Evolutionary conservation across 2,329 filamentous ascomycete species (phyloP).

Genomic region (Aspergillus sp.): DNA sequence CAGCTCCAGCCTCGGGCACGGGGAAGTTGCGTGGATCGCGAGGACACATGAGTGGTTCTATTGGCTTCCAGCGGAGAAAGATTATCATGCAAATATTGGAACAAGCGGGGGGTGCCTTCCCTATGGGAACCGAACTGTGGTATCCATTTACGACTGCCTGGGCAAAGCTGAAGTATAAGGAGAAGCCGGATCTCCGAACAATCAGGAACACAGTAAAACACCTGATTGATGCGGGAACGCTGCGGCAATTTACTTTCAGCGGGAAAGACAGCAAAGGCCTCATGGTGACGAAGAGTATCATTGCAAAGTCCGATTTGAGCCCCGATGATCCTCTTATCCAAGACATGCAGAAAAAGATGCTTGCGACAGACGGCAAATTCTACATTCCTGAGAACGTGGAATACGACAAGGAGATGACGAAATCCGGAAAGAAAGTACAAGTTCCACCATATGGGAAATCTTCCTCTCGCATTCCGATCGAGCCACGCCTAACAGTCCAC

Average conservation of each 20-base stretch:
- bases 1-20: constrained; percentile 5
- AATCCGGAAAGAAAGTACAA: constrained; percentile 8
- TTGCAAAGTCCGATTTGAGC: constrained; percentile 47
- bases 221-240: constrained; percentile 49
- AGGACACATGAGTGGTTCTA: constrained; percentile 39
- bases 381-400: constrained; percentile 46
- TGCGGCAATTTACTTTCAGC: constrained; percentile 53
- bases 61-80: constrained; percentile 45
- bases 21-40: constrained; percentile 1
- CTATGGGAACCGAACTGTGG: constrained; percentile 54
- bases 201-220: constrained; percentile 50
- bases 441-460: not conserved
- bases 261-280: constrained; percentile 48
- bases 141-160: constrained; percentile 54
- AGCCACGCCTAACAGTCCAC: constrained; percentile 32
- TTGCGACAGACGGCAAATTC: constrained; percentile 40
- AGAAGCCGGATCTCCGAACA: constrained; percentile 52
- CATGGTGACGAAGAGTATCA: constrained; percentile 49
- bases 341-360: constrained; percentile 50
- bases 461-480: constrained; percentile 27
- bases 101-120: constrained; percentile 54
- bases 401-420: constrained; percentile 35
- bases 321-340: constrained; percentile 46
- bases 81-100: constrained; percentile 56
- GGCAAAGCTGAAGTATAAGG: constrained; percentile 44